Conservation (phyloP, 176 grass and related monocot genomes). For the Oryza brachyantha region DNA sequence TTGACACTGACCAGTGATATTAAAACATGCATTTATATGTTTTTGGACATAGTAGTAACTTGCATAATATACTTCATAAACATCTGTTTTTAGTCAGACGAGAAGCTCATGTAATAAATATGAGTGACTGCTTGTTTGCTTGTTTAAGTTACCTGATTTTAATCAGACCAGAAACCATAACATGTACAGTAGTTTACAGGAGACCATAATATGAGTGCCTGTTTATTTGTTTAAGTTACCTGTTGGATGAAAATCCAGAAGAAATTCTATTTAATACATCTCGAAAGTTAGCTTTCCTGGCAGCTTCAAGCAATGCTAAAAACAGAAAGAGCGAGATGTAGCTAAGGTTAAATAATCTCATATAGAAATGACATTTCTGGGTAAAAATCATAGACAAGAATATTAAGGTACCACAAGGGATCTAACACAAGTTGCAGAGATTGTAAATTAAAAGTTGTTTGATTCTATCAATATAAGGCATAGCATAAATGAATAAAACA, state of each 20-base stretch:
- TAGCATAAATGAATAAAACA: not conserved
- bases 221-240: constrained; percentile 45
- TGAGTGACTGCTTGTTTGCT: not conserved
- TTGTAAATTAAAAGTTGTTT: not conserved
- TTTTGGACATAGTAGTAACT: not conserved
- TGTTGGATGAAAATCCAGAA: constrained; percentile 71
- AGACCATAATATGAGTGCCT: too few species aligned
- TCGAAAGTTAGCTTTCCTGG: constrained; percentile 78
- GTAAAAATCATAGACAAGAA: not conserved
- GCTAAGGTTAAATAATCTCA: not conserved
- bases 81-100: not conserved
- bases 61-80: not conserved
- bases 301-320: constrained; percentile 87
- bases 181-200: not conserved
- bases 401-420: not conserved
- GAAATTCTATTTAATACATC: constrained; percentile 71
- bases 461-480: not conserved
- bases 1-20: not conserved
- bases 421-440: not conserved
- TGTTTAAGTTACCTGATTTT: constrained; percentile 17
- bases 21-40: not conserved
- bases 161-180: not conserved
- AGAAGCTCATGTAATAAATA: not conserved
- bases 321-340: constrained; percentile 15
- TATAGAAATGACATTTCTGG: not conserved